Percentiles rank a stretch among this genome's conserved stretches.
Evolutionary conservation across 2,329 filamentous ascomycete species (phyloP).

Genomic region (Fusarium sterilihyphosum): DNA sequence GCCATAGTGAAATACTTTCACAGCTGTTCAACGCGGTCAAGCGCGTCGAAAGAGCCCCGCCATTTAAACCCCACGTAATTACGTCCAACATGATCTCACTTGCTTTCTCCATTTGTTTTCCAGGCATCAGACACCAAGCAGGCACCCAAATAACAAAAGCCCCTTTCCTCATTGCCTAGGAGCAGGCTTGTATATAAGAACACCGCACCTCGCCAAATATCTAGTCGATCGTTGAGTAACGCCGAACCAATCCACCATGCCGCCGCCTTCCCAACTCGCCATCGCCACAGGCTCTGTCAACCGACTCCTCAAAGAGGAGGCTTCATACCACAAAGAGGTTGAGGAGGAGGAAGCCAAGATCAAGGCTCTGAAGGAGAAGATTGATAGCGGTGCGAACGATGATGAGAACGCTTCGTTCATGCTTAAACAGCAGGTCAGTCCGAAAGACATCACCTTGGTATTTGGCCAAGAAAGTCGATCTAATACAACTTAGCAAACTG

Average conservation of each 20-base stretch:
- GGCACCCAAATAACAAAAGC: conserved; percentile 27
- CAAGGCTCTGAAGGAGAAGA: conserved; percentile 71
- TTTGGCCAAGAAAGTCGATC: conserved; percentile 1
- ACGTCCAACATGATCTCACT: conserved; percentile 43
- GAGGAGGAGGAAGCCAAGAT: conserved; percentile 78
- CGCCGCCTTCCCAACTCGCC: conserved; percentile 77
- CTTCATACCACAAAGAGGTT: conserved; percentile 88
- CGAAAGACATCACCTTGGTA: neutral
- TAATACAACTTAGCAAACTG: conserved; percentile 68
- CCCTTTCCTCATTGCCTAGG: neutral
- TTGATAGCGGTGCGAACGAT: conserved; percentile 58
- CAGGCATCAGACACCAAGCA: conserved; percentile 32
- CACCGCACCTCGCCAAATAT: neutral
- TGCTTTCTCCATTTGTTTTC: conserved; percentile 25
- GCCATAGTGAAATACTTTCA: neutral
- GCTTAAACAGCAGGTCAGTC: conserved; percentile 84
- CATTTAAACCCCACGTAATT: conserved; percentile 39
- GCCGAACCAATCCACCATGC: conserved; percentile 63
- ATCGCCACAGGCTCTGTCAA: conserved; percentile 83
- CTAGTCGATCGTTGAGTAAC: neutral
- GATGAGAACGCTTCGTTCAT: conserved; percentile 81
- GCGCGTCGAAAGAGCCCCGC: conserved; percentile 37
- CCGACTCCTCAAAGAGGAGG: conserved; percentile 91
- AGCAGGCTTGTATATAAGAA: neutral
- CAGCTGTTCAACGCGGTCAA: neutral